Evolutionary conservation across 768 basidiomycete genomes (phyloP).

Genomic region (Suillus brevipes): DNA sequence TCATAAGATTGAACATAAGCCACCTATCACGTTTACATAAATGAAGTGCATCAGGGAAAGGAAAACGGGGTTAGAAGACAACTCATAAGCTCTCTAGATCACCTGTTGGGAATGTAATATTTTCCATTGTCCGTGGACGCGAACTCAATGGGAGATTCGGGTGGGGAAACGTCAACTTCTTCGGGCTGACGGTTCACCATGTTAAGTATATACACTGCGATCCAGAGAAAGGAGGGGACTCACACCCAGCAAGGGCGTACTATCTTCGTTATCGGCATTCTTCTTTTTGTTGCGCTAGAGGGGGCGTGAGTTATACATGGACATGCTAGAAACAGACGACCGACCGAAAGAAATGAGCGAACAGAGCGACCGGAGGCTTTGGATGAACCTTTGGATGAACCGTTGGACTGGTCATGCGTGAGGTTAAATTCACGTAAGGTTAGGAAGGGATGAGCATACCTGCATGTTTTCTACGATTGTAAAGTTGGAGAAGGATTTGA

Average conservation of each 20-base stretch:
- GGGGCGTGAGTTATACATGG: background rate
- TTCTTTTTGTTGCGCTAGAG: background rate
- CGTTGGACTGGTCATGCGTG: background rate
- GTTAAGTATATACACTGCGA: background rate
- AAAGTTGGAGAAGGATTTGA: background rate
- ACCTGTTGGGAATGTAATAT: background rate
- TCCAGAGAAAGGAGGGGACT: background rate
- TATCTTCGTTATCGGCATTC: background rate
- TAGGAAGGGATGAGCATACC: background rate
- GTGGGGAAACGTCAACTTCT: background rate
- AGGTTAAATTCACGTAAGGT: background rate
- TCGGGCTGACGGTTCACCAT: background rate
- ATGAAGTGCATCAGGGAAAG: background rate
- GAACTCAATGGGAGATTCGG: background rate
- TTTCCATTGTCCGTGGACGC: fast-evolving
- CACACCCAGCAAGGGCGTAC: background rate
- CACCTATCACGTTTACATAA: background rate
- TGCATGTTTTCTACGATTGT: background rate
- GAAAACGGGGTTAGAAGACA: background rate
- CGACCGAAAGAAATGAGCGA: background rate
- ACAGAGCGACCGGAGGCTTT: background rate
- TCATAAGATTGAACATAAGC: background rate
- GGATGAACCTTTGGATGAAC: background rate
- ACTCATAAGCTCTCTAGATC: background rate
- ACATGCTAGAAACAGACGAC: background rate